Percentiles rank a stretch among this genome's conserved stretches.
Conservation (phyloP, 768 basidiomycete species). For the Boletales sp. region DNA sequence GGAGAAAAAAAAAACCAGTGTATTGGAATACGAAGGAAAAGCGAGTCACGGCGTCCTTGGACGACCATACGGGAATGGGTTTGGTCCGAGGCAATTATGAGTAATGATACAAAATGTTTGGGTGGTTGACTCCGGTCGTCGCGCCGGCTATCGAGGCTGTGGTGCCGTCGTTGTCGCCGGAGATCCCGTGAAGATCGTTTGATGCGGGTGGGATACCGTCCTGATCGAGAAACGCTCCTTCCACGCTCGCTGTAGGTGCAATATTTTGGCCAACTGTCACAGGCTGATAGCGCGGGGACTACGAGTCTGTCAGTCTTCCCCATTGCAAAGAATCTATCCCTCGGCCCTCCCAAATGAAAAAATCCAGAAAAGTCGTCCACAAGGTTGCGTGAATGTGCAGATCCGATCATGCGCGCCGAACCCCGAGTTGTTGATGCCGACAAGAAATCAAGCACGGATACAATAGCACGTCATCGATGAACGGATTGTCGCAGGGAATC, state of each 20-base stretch:
- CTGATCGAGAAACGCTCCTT: conserved; percentile 16
- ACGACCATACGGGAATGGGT: conserved; percentile 14
- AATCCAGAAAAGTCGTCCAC: conserved; percentile 27
- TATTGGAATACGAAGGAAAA: conserved; percentile 17
- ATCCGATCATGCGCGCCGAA: conserved; percentile 23
- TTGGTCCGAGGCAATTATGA: conserved; percentile 31
- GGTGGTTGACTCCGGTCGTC: conserved; percentile 5
- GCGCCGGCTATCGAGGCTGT: conserved; percentile 20
- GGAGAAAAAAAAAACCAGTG: conserved; percentile 10
- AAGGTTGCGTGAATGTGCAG: conserved; percentile 21
- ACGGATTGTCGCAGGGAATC: conserved; percentile 31
- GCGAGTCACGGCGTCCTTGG: conserved; percentile 17
- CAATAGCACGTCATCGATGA: conserved; percentile 25
- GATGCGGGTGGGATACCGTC: conserved; percentile 13
- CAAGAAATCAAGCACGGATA: conserved; percentile 24
- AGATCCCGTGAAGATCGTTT: conserved; percentile 25
- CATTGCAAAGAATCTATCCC: conserved; percentile 17
- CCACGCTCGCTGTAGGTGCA: conserved; percentile 21
- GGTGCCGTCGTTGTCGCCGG: conserved; percentile 13
- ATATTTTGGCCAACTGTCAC: conserved; percentile 7
- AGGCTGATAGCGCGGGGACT: conserved; percentile 7
- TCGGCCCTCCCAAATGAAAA: conserved; percentile 6
- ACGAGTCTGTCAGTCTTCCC: conserved; percentile 12
- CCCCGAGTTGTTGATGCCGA: conserved; percentile 27
- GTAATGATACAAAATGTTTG: conserved; percentile 32